phyloP scores from a whole-genome alignment of 1,284 basidiomycete species.

The Pholiota adiposa region DNA sequence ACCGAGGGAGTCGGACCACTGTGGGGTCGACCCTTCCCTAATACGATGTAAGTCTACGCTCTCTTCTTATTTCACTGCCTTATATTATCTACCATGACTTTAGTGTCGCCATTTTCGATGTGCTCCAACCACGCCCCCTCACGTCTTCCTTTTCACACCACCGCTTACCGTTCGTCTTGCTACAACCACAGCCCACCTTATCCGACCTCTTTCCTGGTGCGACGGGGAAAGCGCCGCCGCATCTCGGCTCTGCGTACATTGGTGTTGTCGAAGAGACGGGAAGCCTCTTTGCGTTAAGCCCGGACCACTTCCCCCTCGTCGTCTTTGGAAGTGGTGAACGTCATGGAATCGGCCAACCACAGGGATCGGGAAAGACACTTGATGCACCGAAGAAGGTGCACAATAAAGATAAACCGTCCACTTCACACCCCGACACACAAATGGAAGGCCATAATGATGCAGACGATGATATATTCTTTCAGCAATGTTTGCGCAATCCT shows the following conservation, averaged over 20 bases:
- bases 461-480: slow-evolving; percentile 16
- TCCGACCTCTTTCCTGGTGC: slow-evolving; percentile 60
- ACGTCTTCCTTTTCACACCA: slow-evolving; percentile 35
- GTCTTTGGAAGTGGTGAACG: slow-evolving; percentile 52
- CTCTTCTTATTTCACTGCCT: background rate
- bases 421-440: background rate
- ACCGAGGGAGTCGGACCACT: slow-evolving; percentile 32
- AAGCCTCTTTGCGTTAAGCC: slow-evolving; percentile 81
- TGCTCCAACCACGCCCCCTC: slow-evolving; percentile 46
- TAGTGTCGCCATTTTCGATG: slow-evolving; percentile 82
- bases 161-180: slow-evolving; percentile 66
- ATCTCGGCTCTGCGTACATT: slow-evolving; percentile 67
- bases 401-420: background rate
- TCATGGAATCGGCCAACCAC: slow-evolving; percentile 1
- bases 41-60: slow-evolving; percentile 52
- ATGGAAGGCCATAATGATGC: background rate
- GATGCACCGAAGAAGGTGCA: background rate
- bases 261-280: slow-evolving; percentile 73
- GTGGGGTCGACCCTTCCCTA: slow-evolving; percentile 62
- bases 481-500: slow-evolving; percentile 33
- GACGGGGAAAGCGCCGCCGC: slow-evolving; percentile 38
- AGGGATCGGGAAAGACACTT: slow-evolving; percentile 1
- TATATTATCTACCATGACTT: slow-evolving; percentile 5
- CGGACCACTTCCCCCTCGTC: slow-evolving; percentile 74
- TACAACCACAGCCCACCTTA: slow-evolving; percentile 76